phyloP scores from a whole-genome alignment of 192 early-diverging fungal genomes.

The Allomyces macrogynus region DNA sequence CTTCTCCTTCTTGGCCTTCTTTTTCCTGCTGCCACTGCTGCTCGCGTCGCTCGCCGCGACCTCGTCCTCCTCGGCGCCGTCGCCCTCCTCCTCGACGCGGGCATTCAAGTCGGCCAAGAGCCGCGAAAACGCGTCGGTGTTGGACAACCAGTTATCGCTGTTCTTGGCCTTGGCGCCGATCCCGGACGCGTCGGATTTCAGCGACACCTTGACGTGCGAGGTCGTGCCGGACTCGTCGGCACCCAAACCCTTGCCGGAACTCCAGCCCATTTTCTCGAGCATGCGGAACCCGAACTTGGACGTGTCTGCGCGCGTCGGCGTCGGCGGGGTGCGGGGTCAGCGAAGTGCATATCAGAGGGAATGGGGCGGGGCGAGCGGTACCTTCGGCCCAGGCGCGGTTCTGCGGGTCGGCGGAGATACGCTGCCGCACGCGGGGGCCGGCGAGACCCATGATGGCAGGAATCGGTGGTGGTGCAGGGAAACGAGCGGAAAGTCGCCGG shows the following conservation, averaged over 20 bases:
- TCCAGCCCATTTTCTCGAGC: conserved; percentile 93
- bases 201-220: conserved; percentile 66
- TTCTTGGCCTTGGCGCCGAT: conserved; percentile 73
- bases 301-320: conserved; percentile 26
- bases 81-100: conserved; percentile 15
- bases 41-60: neutral
- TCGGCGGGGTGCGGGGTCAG: neutral
- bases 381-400: conserved; percentile 76
- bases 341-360: neutral
- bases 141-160: conserved; percentile 86
- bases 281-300: conserved; percentile 72
- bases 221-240: conserved; percentile 60
- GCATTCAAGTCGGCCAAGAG: conserved; percentile 64
- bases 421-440: conserved; percentile 46
- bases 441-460: conserved; percentile 40
- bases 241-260: conserved; percentile 78
- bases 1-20: conserved; percentile 13
- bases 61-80: conserved; percentile 1
- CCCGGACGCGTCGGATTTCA: conserved; percentile 76
- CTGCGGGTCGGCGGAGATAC: conserved; percentile 71
- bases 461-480: too few relatives aligned
- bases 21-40: conserved; percentile 9
- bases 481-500: too few relatives aligned
- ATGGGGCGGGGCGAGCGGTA: conserved; percentile 6
- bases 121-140: conserved; percentile 62